Evolutionary conservation across 202 grass and related monocot genomes (phyloP).

Genomic region (Cymbopogon flexuosus): DNA sequence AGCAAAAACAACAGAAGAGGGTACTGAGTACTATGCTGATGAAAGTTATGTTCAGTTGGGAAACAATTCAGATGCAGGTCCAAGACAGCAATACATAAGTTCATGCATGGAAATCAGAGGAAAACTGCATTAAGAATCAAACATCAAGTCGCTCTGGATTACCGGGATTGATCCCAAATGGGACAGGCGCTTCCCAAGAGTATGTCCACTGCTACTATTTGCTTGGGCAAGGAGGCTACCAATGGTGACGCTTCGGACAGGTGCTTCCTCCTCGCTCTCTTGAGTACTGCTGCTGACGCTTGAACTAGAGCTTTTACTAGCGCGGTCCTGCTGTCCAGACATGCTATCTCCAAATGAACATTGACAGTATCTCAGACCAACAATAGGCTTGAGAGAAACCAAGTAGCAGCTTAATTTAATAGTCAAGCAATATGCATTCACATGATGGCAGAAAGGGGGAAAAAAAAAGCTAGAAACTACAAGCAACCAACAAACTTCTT

Average conservation of each 20-base stretch:
- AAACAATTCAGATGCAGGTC: neutral
- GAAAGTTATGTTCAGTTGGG: neutral
- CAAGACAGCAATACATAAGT: neutral
- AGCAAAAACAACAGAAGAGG: neutral
- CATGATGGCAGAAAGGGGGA: neutral
- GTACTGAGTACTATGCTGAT: neutral
- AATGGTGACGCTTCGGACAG: conserved; percentile 47
- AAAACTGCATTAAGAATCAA: neutral
- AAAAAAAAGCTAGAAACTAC: neutral
- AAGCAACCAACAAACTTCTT: neutral
- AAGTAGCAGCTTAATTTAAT: neutral
- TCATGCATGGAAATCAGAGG: neutral
- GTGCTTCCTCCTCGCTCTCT: conserved; percentile 68
- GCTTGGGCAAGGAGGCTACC: conserved; percentile 90
- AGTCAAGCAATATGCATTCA: neutral
- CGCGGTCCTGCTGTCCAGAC: conserved; percentile 56
- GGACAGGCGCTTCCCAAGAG: conserved; percentile 73
- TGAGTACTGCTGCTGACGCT: conserved; percentile 77
- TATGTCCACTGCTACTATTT: conserved; percentile 49
- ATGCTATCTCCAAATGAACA: conserved; percentile 50
- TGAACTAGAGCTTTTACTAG: conserved; percentile 83
- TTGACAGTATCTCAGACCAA: conserved; percentile 30
- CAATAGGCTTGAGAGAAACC: conserved; percentile 1
- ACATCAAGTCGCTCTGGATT: conserved; percentile 15
- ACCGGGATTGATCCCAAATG: conserved; percentile 83